Conservation (phyloP, 2,329 filamentous ascomycete genomes). For the Colletotrichum godetiae region DNA sequence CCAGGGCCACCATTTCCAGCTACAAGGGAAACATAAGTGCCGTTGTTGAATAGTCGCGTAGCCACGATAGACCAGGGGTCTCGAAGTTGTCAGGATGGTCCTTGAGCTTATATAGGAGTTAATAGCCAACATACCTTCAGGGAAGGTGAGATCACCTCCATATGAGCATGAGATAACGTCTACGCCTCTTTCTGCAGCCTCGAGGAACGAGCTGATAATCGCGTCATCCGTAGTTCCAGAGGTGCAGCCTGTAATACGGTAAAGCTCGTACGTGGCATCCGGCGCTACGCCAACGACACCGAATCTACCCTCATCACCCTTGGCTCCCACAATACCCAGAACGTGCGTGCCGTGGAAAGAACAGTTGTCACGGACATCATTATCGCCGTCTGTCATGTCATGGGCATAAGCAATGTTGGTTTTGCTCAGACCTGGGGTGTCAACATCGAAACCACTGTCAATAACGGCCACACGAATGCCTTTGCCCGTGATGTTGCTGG, state of each 20-base stretch:
- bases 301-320: conserved; percentile 32
- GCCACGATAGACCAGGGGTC: conserved; percentile 15
- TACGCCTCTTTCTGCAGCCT: conserved; percentile 12
- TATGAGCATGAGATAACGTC: conserved; percentile 17
- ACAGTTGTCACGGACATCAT: conserved; percentile 17
- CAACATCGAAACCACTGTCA: conserved; percentile 14
- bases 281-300: conserved; percentile 40
- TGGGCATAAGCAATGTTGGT: background rate
- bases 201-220: conserved; percentile 18
- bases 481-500: conserved; percentile 10
- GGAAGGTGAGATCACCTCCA: background rate
- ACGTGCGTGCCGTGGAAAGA: conserved; percentile 19
- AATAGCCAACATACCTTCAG: background rate
- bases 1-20: conserved; percentile 19
- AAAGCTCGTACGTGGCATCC: conserved; percentile 39
- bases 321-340: conserved; percentile 11
- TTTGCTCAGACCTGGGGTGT: conserved; percentile 9
- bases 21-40: conserved; percentile 17
- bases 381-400: conserved; percentile 17
- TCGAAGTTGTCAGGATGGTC: background rate
- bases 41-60: conserved; percentile 10
- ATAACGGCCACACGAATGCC: conserved; percentile 19
- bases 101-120: background rate
- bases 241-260: conserved; percentile 37
- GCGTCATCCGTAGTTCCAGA: conserved; percentile 16